Conservation (phyloP, 805 yeast species). For the Cyberlindnera japonica region DNA sequence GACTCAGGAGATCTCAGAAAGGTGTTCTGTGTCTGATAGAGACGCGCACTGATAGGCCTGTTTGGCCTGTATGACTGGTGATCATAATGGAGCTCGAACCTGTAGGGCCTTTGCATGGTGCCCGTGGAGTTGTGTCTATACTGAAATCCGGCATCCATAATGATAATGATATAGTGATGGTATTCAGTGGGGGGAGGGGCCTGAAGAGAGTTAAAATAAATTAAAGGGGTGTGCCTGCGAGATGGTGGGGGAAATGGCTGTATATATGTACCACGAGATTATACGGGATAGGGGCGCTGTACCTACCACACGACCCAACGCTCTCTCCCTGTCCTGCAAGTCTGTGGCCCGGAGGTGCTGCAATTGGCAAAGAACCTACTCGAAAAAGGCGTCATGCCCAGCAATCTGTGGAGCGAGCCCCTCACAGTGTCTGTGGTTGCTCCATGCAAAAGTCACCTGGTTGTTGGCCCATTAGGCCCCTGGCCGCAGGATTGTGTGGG, state of each 20-base stretch:
- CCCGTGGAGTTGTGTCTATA: conserved; percentile 15
- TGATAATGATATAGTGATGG: too few species aligned
- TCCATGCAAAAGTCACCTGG: too few species aligned
- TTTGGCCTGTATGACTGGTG: conserved; percentile 13
- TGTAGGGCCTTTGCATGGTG: conserved; percentile 5
- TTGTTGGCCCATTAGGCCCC: neutral
- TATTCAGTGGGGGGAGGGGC: neutral
- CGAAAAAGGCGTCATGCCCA: too few species aligned
- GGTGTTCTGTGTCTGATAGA: conserved; percentile 8
- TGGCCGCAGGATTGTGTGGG: too few species aligned
- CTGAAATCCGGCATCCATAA: conserved; percentile 7
- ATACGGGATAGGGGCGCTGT: too few species aligned
- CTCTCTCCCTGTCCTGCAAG: too few species aligned
- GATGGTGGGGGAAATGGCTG: neutral
- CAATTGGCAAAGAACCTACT: too few species aligned
- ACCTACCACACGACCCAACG: too few species aligned
- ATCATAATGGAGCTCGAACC: conserved; percentile 17
- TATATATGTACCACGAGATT: neutral
- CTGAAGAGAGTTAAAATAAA: neutral
- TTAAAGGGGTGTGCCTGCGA: neutral
- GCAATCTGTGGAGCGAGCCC: too few species aligned
- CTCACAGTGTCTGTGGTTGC: too few species aligned
- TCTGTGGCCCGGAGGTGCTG: too few species aligned
- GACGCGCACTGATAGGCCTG: conserved; percentile 16
- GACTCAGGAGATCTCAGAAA: neutral